A percentile compares a stretch with the other conserved stretches of the same genome.
Evolutionary conservation across 2,329 filamentous ascomycete species (phyloP).

Genomic region (Cladosporium sphaerospermum): DNA sequence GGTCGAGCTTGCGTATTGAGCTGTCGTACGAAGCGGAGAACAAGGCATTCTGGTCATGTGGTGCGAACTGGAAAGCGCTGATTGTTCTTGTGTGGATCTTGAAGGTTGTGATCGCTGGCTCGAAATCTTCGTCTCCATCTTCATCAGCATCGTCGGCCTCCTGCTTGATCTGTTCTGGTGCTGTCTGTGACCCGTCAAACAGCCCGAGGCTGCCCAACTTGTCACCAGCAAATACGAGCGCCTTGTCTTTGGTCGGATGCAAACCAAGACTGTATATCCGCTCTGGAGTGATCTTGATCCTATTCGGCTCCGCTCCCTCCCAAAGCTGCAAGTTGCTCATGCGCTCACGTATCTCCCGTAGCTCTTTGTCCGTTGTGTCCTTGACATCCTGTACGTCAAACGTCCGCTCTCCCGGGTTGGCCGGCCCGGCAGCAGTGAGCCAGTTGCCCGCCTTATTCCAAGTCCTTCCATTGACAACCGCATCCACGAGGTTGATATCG

Average conservation of each 20-base stretch:
- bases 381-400: conserved; percentile 80
- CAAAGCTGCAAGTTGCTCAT: conserved; percentile 76
- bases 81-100: conserved; percentile 89
- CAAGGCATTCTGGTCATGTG: conserved; percentile 65
- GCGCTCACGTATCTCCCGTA: conserved; percentile 66
- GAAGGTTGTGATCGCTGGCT: conserved; percentile 79
- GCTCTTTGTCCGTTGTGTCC: conserved; percentile 67
- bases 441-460: conserved; percentile 65
- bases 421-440: conserved; percentile 61
- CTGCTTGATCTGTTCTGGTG: conserved; percentile 36
- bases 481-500: conserved; percentile 66
- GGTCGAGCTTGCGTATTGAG: conserved; percentile 78
- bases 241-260: conserved; percentile 79
- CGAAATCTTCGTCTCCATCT: conserved; percentile 57
- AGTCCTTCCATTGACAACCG: conserved; percentile 67
- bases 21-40: conserved; percentile 91
- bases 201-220: conserved; percentile 88
- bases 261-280: conserved; percentile 81
- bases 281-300: conserved; percentile 87
- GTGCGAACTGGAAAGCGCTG: conserved; percentile 71
- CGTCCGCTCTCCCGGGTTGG: conserved; percentile 74
- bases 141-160: conserved; percentile 56
- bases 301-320: conserved; percentile 74
- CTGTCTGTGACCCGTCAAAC: conserved; percentile 76
- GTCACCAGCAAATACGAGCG: conserved; percentile 86